Evolutionary conservation across 176 grass and related monocot genomes (phyloP), one percentile per base, ranked within the genome.

Genomic region (Triticum timopheevii): DNA sequence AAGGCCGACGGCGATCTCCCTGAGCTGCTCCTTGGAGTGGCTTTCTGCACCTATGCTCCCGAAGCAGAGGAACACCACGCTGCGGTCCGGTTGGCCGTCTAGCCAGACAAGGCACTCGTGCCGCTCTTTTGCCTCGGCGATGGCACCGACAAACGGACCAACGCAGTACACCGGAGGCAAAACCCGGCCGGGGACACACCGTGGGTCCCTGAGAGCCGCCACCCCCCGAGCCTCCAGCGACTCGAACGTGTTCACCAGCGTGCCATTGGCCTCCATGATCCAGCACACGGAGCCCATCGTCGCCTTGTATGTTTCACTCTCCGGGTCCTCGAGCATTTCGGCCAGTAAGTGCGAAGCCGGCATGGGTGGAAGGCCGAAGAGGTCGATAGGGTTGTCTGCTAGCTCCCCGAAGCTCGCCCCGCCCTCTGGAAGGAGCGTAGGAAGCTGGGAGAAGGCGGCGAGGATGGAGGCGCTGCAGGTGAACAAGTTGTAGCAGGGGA

Each of bases 51-150:
- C 73, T 13, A 10, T 10, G 45, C 86, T 89, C 19, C 80, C 73
- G 80, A 88, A 88, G 38, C 87, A 88, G 45, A 88, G 81, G 74
- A 84, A 88, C 20, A 88, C 61, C 1, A 88, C 87, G 47, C 44
- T 88, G 61, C 25, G 13, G 4, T 49, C 17, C 0, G 82, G 71
- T 12, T 83, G 80, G 10, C 16, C 45, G n/a, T 78, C 86, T 44
- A 88, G 70, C 86, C 86, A 83, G 13, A 13, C 28, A 10, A 83
- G 69, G 24, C 80, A 83, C 24, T 61, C 69, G 3, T 85, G 62
- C 61, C 77, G 35, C 69, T 25, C 38, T 44, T 13, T 15, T 42
- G 38, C 12, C 22, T 25, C 22, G 5, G 8, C 6, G n/a, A 73
- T 10, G 70, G 10, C 13, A 4, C 70, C n/a, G 5, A 45, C 39